Base-by-base conservation (phyloP, 306 rosid genomes). In the Corylus americana region DNA sequence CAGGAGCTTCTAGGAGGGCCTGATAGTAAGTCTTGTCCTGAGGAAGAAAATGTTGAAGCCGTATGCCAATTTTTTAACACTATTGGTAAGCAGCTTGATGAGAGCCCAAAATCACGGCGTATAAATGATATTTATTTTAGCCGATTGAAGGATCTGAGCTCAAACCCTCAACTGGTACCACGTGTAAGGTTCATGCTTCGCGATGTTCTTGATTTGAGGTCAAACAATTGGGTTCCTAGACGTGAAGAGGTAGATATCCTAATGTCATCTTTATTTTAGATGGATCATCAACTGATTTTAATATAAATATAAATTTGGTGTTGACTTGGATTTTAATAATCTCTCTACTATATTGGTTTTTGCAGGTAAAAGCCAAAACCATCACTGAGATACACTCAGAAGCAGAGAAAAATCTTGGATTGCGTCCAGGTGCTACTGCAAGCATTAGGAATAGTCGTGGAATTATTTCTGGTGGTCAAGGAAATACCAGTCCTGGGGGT, bases 51-150 rank as follows among this genome's bases (percentile, higher is more conserved):
- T 64, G 99, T 96, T 45, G 99, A 96, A 90, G 98, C 99, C 50
- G 89, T 96, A 68, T 96, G 99, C 83, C 99, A 96, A 37, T 93
- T 96, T 75, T 91, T 96, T 61, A 87, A 77, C 90, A 96, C 97
- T 61, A 93, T 96, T n/a, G 99, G 99, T 74, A 96, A 93, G 87
- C 97, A 93, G 88, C 96, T 93, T n/a, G 98, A 93, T 70, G 98
- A 88, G 86, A 81, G 81, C 80, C 83, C 76, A 76, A 96, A 88
- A 77, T 90, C 99, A 27, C 83, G 94, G 35, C 94, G 88, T n/a
- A 88, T 93, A 74, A 96, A 93, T 71, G 97, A 93, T 58, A 12
- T 82, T 74, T 96, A 96, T 87, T 89, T 96, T 44, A 72, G 80
- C 74, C 89, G 90, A 80, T 76, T 96, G 97, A 91, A 86, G 88